phyloP scores from a whole-genome alignment of 2,329 filamentous ascomycete genomes.

The Coniochaeta pulveracea region DNA sequence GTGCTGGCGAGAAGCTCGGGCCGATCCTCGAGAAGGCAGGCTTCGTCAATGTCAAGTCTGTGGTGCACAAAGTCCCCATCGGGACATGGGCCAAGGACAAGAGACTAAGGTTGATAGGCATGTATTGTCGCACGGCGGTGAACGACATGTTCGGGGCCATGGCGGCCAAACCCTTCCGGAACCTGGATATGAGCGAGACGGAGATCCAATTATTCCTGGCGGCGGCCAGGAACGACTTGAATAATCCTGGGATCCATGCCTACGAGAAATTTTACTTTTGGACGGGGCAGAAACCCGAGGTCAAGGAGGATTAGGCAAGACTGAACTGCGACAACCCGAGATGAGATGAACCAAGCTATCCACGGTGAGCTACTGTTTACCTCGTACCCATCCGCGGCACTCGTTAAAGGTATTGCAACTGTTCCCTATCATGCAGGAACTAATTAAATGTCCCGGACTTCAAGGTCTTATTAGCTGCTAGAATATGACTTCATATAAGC shows the following conservation, averaged over 20 bases:
- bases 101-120: slow-evolving; percentile 25
- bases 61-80: slow-evolving; percentile 30
- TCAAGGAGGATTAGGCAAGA: too few species aligned
- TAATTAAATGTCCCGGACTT: too few species aligned
- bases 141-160: slow-evolving; percentile 23
- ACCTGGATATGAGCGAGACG: slow-evolving; percentile 19
- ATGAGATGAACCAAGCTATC: too few species aligned
- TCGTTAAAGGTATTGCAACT: too few species aligned
- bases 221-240: slow-evolving; percentile 13
- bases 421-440: too few species aligned
- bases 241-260: neutral
- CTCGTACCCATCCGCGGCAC: too few species aligned
- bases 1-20: slow-evolving; percentile 19
- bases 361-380: too few species aligned
- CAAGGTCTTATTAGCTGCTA: too few species aligned
- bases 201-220: slow-evolving; percentile 18
- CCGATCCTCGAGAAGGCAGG: slow-evolving; percentile 24
- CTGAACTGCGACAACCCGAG: too few species aligned
- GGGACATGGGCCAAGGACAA: slow-evolving; percentile 25
- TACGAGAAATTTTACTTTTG: slow-evolving; percentile 1
- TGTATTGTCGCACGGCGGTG: slow-evolving; percentile 25
- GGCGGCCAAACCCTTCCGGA: slow-evolving; percentile 22
- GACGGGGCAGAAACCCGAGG: slow-evolving; percentile 1
- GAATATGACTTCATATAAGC: too few species aligned
- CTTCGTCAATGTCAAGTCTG: slow-evolving; percentile 26